A percentile compares a stretch with the other conserved stretches of the same genome.
Evolutionary conservation across 495 filamentous ascomycete species (phyloP).

Genomic region (Lophiostoma macrostomum): DNA sequence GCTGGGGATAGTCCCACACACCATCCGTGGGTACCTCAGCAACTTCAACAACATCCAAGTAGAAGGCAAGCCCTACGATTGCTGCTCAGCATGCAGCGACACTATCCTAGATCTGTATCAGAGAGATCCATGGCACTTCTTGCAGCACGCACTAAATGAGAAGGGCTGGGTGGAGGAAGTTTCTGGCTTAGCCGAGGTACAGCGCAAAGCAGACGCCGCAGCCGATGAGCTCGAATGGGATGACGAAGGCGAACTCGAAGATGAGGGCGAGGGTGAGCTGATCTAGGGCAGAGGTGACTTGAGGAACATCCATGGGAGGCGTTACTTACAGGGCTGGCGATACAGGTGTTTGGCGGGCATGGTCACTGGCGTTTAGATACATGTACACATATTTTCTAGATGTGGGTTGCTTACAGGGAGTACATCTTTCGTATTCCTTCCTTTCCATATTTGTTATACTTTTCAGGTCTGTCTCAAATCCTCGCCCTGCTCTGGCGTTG

Average conservation of each 20-base stretch:
- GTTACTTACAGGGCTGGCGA: not conserved
- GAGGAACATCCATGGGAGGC: too few species aligned
- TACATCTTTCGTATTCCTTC: too few species aligned
- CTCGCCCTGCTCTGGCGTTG: too few species aligned
- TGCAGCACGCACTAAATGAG: slow-evolving; percentile 79
- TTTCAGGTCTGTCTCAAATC: too few species aligned
- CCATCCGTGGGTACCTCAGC: slow-evolving; percentile 87
- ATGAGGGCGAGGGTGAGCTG: slow-evolving; percentile 40
- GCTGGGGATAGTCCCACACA: slow-evolving; percentile 85
- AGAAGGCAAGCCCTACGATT: slow-evolving; percentile 77
- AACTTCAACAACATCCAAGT: slow-evolving; percentile 81
- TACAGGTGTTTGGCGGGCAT: not conserved
- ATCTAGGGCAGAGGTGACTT: too few species aligned
- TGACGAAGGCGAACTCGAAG: slow-evolving; percentile 53
- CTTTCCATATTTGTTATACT: too few species aligned
- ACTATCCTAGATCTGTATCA: slow-evolving; percentile 70
- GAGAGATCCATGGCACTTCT: slow-evolving; percentile 78
- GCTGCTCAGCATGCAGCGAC: slow-evolving; percentile 87
- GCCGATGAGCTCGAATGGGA: slow-evolving; percentile 61
- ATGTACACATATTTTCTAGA: too few species aligned
- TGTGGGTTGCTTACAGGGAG: too few species aligned
- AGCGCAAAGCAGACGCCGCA: slow-evolving; percentile 71
- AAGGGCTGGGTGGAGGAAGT: slow-evolving; percentile 85
- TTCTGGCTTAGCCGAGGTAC: slow-evolving; percentile 88
- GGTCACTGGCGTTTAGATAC: too few species aligned